phyloP scores from a whole-genome alignment of 2,329 filamentous ascomycete species.

The Pseudopyricularia cyperi region DNA sequence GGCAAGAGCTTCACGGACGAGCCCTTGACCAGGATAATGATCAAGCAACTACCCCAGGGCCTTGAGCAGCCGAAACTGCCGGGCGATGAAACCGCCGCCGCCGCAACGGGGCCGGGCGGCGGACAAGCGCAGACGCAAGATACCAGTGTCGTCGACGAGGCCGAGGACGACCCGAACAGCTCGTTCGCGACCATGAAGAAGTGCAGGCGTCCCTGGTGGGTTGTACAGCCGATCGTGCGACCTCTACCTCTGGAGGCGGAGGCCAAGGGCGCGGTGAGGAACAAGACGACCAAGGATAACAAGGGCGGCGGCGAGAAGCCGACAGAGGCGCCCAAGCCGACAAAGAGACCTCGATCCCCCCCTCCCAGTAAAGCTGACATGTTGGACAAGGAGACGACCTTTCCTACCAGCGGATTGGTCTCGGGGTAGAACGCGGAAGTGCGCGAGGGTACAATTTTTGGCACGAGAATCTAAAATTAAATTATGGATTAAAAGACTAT shows the following conservation, averaged over 20 bases:
- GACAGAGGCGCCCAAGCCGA: neutral
- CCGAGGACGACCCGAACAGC: constrained; percentile 32
- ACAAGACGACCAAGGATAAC: constrained; percentile 54
- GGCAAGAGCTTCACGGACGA: constrained; percentile 33
- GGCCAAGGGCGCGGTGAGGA: constrained; percentile 62
- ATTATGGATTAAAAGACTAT: no score
- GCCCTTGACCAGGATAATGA: neutral
- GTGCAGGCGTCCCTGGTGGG: constrained; percentile 78
- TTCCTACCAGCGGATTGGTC: constrained; percentile 6
- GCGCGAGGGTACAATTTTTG: neutral
- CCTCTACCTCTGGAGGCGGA: constrained; percentile 80
- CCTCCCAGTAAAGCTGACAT: neutral
- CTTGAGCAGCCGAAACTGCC: constrained; percentile 9
- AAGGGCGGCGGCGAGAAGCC: constrained; percentile 12
- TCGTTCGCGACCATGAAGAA: constrained; percentile 55
- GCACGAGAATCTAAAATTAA: neutral
- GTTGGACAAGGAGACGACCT: constrained; percentile 7
- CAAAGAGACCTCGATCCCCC: neutral
- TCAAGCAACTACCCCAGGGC: neutral
- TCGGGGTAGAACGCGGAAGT: constrained; percentile 4
- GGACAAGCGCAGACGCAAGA: constrained; percentile 13
- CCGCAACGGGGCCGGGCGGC: constrained; percentile 6
- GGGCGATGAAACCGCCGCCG: constrained; percentile 7
- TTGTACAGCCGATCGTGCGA: constrained; percentile 76
- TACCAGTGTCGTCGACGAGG: constrained; percentile 5